These are phyloP conservation scores for Herpetomonas muscarum DNA, from an alignment of 208 protist genomes.

Conservation along the genomic window DNA sequence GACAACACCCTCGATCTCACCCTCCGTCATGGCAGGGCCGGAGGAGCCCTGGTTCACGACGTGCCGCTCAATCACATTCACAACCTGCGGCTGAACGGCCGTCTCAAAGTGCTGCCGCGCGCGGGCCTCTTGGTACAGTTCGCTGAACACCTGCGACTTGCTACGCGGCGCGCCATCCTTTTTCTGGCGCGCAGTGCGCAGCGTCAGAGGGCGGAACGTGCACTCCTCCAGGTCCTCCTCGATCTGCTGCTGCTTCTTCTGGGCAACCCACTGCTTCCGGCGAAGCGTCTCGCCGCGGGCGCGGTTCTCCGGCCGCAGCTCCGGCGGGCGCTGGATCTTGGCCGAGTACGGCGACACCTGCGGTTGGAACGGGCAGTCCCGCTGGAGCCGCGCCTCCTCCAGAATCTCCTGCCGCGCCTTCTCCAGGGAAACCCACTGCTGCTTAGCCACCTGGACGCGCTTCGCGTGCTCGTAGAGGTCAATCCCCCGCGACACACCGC, in stretches of 20 bases:
- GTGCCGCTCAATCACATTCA: conserved; percentile 46
- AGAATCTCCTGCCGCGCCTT: conserved; percentile 58
- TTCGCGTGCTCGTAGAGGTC: conserved; percentile 74
- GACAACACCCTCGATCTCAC: conserved; percentile 51
- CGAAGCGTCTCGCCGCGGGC: conserved; percentile 58
- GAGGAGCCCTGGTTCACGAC: conserved; percentile 16
- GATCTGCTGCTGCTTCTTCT: conserved; percentile 49
- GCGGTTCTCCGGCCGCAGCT: conserved; percentile 68
- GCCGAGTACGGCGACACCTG: conserved; percentile 60
- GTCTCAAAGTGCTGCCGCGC: conserved; percentile 44
- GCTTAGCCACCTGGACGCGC: conserved; percentile 65
- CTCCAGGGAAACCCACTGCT: conserved; percentile 81
- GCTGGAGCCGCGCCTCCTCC: conserved; percentile 43
- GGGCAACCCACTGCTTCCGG: conserved; percentile 52
- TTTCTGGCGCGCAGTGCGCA: conserved; percentile 34
- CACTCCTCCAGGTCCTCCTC: conserved; percentile 63
- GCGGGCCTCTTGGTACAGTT: conserved; percentile 60
- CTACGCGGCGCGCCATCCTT: neutral
- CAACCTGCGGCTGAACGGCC: conserved; percentile 44
- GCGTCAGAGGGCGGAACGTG: conserved; percentile 80
- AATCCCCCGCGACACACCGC: neutral
- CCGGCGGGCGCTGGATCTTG: conserved; percentile 45
- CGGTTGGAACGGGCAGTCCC: conserved; percentile 76
- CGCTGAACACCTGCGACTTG: conserved; percentile 37
- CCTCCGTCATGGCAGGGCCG: conserved; percentile 10